Base-by-base conservation (phyloP, 2,329 filamentous ascomycete species). In the Tolypocladium tundrense region DNA sequence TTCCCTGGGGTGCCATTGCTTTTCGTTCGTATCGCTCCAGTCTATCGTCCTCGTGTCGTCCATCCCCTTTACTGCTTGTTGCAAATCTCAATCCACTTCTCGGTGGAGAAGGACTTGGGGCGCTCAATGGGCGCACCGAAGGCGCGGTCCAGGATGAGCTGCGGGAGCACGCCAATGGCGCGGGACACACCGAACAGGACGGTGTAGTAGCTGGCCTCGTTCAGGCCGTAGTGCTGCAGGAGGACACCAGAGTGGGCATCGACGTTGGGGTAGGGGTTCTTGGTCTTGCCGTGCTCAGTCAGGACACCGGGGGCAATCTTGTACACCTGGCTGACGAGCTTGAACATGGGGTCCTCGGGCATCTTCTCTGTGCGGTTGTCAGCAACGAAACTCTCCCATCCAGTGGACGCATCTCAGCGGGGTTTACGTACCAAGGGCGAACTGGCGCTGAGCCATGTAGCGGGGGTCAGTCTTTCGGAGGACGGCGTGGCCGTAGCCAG, bases 281-380 rank as follows among this genome's bases (percentile, higher is more conserved):
- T 97, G 84, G 93, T 97, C 90, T 99, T 99, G 81, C 94, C 94
- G 83, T 99, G 94, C 87, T 99, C 91, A 66, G 94, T 99, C 75
- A 99, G 84, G 70, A 99, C 94, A 71, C 88, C 89, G 65, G 94
- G 94, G 64, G 94, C 94, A 70, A 99, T 97, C 90, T 99, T 99
- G 90, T 97, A 99, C 69, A 99, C 94, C 83, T 99, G 94, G 85
- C 90, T 95, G 80, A 99, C 94, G 68, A 99, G 90, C 86, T 99
- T 91, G 90, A 97, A 99, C 92, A 99, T 95, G 70, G 93, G 92
- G 84, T 97, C 94, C 71, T 96, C 84, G 72, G 93, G 90, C 75
- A 97, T 87, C 76, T 97, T 90, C 81, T 90, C 74, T 76, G 64
- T 64, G 56, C 24, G 58, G 55, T 59, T 60, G 66, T 74, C 63